A percentile compares a stretch with the other conserved stretches of the same genome.
These are phyloP conservation scores for Jamesozyma jinghongensis DNA, from an alignment of 805 yeast species.

Conservation along the genomic window DNA sequence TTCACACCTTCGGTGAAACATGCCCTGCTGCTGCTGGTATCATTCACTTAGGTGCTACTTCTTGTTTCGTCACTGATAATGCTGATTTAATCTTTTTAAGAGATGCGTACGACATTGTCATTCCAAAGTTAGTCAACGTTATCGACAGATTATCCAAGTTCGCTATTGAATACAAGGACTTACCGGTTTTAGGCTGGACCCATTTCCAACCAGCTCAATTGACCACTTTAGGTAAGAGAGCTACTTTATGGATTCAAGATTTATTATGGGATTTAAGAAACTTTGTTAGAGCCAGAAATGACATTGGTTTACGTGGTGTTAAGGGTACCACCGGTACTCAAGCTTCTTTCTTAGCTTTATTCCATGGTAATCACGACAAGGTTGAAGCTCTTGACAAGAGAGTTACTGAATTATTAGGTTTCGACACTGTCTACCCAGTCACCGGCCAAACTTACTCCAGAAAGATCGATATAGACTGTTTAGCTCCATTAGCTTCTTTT, in stretches of 20 bases:
- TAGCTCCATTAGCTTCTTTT: conserved; percentile 86
- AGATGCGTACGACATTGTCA: conserved; percentile 87
- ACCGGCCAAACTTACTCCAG: conserved; percentile 99
- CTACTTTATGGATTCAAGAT: conserved; percentile 96
- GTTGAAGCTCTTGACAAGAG: conserved; percentile 88
- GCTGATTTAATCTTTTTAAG: conserved; percentile 95
- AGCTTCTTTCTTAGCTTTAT: conserved; percentile 88
- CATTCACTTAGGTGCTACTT: conserved; percentile 96
- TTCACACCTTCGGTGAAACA: conserved; percentile 84
- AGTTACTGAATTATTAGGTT: conserved; percentile 88
- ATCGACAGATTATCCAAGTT: conserved; percentile 82
- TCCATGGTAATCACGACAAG: conserved; percentile 95
- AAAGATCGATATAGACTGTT: conserved; percentile 90
- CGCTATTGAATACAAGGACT: conserved; percentile 85
- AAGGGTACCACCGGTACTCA: conserved; percentile 99
- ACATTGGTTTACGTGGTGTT: conserved; percentile 93
- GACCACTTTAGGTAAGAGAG: conserved; percentile 97
- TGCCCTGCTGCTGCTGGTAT: conserved; percentile 97
- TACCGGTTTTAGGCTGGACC: conserved; percentile 98
- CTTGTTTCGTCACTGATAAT: conserved; percentile 95
- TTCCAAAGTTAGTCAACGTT: conserved; percentile 93
- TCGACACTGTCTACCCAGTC: conserved; percentile 90
- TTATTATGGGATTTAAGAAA: conserved; percentile 96
- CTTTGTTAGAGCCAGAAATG: conserved; percentile 91
- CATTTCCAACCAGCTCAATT: conserved; percentile 99